Evolutionary conservation across 2,329 filamentous ascomycete species (phyloP).

Genomic region (Fusarium scirpi): DNA sequence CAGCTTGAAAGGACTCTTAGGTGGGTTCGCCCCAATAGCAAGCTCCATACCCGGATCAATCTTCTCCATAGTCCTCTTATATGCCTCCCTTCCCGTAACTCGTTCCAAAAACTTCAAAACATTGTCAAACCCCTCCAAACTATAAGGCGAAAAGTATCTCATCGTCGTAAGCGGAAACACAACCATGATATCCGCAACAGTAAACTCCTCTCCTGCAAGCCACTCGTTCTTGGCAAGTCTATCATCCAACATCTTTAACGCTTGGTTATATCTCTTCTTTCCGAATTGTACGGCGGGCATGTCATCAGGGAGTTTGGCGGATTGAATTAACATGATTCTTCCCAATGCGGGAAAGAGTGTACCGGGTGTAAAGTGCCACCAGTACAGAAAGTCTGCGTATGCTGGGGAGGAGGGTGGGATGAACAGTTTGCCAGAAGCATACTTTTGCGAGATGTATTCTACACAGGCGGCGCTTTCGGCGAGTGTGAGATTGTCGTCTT

Average conservation of each 20-base stretch:
- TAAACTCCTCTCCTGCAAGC: conserved; percentile 72
- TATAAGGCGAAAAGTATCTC: conserved; percentile 62
- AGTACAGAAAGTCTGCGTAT: conserved; percentile 73
- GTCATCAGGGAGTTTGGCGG: conserved; percentile 3
- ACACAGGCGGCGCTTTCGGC: conserved; percentile 70
- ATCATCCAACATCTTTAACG: conserved; percentile 64
- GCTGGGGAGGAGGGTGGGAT: conserved; percentile 58
- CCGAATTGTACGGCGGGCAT: conserved; percentile 49
- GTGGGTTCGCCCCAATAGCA: conserved; percentile 44
- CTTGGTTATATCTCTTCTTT: conserved; percentile 51
- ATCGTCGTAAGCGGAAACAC: conserved; percentile 72
- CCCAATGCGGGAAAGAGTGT: conserved; percentile 56
- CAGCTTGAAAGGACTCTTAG: conserved; percentile 14
- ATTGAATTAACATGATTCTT: conserved; percentile 53
- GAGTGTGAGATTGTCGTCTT: conserved; percentile 64
- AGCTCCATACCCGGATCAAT: conserved; percentile 60
- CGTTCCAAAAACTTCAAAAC: conserved; percentile 61
- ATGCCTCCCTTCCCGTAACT: conserved; percentile 59
- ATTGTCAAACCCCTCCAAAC: conserved; percentile 56
- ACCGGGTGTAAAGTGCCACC: conserved; percentile 69
- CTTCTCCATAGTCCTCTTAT: conserved; percentile 61
- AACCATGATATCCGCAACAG: conserved; percentile 74
- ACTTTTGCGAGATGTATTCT: conserved; percentile 70
- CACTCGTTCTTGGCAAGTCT: conserved; percentile 62
- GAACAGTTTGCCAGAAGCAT: conserved; percentile 63